These are phyloP conservation scores for Diplosphaera chodatii DNA, from an alignment of 139 green algal genomes.

Conservation along the genomic window DNA sequence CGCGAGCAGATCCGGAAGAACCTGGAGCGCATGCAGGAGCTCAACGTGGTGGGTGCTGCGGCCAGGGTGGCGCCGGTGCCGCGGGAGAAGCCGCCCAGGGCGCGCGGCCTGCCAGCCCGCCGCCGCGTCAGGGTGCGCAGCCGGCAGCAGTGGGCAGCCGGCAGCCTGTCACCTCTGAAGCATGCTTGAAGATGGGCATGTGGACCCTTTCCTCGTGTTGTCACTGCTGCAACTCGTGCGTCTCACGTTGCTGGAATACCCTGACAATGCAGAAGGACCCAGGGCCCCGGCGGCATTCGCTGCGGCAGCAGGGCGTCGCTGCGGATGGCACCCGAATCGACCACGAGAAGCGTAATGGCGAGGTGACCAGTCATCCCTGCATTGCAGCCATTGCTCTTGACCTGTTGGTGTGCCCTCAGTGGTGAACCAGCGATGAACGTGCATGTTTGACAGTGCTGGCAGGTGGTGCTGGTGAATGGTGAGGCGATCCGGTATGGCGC, in stretches of 20 bases:
- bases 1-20: slow-evolving; percentile 35
- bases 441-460: background rate
- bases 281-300: slow-evolving; percentile 21
- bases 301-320: slow-evolving; percentile 28
- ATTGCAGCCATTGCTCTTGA: background rate
- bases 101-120: background rate
- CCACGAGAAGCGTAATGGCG: slow-evolving; percentile 12
- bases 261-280: slow-evolving; percentile 14
- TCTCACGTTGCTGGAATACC: too few relatives aligned
- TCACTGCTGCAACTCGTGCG: too few relatives aligned
- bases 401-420: too few relatives aligned
- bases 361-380: background rate
- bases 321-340: slow-evolving; percentile 14
- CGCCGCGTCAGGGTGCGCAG: slow-evolving; percentile 1
- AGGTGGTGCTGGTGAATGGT: slow-evolving; percentile 24
- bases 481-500: slow-evolving; percentile 19
- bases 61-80: slow-evolving; percentile 6
- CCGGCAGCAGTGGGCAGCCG: too few relatives aligned
- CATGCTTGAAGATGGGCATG: too few relatives aligned
- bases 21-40: slow-evolving; percentile 28
- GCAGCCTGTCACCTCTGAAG: too few relatives aligned
- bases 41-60: slow-evolving; percentile 28
- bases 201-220: too few relatives aligned
- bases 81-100: background rate
- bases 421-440: too few relatives aligned